phyloP scores from a whole-genome alignment of 176 grass and related monocot genomes.

The Hordeum marinum region DNA sequence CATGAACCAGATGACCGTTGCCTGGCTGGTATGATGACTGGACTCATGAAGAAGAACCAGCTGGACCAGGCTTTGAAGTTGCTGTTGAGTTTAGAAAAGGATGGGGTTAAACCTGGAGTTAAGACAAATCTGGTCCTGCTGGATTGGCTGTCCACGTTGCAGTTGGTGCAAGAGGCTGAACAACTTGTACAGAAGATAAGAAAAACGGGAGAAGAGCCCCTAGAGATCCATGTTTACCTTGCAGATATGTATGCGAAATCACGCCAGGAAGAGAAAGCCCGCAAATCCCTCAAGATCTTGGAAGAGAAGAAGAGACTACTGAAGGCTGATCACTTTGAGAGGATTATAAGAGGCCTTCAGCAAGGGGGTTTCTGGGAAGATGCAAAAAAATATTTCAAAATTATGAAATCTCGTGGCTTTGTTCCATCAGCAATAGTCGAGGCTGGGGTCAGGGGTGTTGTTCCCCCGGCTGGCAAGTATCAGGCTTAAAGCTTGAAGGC shows the following conservation, averaged over 20 bases:
- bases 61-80: constrained; percentile 64
- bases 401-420: constrained; percentile 65
- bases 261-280: constrained; percentile 44
- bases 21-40: constrained; percentile 59
- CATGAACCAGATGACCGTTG: constrained; percentile 64
- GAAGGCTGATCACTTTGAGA: constrained; percentile 63
- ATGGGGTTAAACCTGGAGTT: constrained; percentile 54
- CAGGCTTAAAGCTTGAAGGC: background rate
- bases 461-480: background rate
- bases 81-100: constrained; percentile 71
- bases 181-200: constrained; percentile 45
- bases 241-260: constrained; percentile 69
- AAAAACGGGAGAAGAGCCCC: constrained; percentile 48
- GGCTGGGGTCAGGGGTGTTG: background rate
- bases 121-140: constrained; percentile 52
- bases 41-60: constrained; percentile 47
- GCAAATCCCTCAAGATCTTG: constrained; percentile 68
- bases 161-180: constrained; percentile 73
- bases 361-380: constrained; percentile 52
- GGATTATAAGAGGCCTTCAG: constrained; percentile 52
- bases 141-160: constrained; percentile 71
- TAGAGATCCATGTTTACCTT: constrained; percentile 75
- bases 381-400: constrained; percentile 55
- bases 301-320: constrained; percentile 62
- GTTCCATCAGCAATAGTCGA: constrained; percentile 30